Base-by-base conservation (phyloP, 805 yeast species). In the Nakazawaea molendinolei region DNA sequence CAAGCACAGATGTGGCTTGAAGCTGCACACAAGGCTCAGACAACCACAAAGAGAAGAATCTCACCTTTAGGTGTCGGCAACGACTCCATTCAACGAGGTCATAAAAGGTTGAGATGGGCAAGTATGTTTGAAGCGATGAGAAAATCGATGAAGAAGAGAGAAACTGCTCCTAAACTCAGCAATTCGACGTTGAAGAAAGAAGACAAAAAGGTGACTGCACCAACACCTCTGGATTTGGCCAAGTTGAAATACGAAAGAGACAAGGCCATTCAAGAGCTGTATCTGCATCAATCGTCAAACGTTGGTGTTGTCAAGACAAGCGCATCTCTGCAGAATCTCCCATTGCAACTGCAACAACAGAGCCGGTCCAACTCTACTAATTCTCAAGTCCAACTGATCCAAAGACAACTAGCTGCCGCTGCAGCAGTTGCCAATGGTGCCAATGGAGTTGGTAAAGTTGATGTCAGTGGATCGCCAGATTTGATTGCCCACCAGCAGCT, bases 101-200 rank as follows among this genome's bases (percentile, higher is more conserved):
- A 92, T 51, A 67, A 84, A 41, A 68, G 95, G 36, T 65, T 90
- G 41, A 72, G 97, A 45, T 92, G 97, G 97, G 95, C 95, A 0
- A 83, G 95, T 37, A 83, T 92, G 86, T 86, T 92, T 63, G 98
- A 92, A 53, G 96, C 95, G 1, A 80, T 92, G 62, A 69, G 96
- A 40, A 87, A 87, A 58, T 67, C 82, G 46, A 86, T 89, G 80
- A 76, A 86, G 47, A 89, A 89, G 54, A 69, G 97, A 30, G 98
- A 92, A 55, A 76, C 69, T 47, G 74, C 77, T 4, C 79, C 82
- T 14, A 70, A 72, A 44, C 84, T 83, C 14, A 69, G 68, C 34
- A 65, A 65, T 6, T 61, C 53, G 29, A 47, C 60, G 4, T 49
- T 60, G 21, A 53, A 62, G 42, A 51, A 61, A 45, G 64, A 65